Base-by-base conservation (phyloP, 345 rosid genomes). In the Eucalyptus marginata region DNA sequence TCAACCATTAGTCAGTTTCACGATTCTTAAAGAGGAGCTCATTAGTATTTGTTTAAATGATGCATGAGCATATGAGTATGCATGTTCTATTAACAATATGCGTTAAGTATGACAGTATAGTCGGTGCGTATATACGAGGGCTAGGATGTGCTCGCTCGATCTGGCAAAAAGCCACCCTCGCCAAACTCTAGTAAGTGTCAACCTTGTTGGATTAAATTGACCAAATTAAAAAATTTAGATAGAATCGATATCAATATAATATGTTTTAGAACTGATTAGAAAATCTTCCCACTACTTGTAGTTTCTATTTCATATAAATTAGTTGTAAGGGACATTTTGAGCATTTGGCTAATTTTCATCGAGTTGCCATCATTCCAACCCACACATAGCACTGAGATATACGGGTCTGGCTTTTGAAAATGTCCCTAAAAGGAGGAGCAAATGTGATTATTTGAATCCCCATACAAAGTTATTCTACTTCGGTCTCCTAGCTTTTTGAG, bases 121-220 rank as follows among this genome's bases (percentile, higher is more conserved):
- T 52, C 24, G 0, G 0, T 52, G 56, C 0, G 0, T 18, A 17
- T 13, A 59, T 6, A 29, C 0, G 16, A 1, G 68, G 68, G 62
- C 2, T 24, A 2, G 0, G 5, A 56, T 10, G 27, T 56, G 29
- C 12, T 56, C 3, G 1, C 29, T 22, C 3, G 0, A 56, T 56
- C 13, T 22, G 4, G 13, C 13, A 56, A 8, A 56, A 13, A 29
- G 31, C 31, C 8, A 59, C 15, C 68, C 68, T 59, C 4, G 7
- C 24, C 0, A 56, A 5, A 22, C 59, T 56, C 29, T 1, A 59
- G 8, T 12, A 1, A 13, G 68, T 8, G 0, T 59, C 31, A 12
- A 59, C 16, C 31, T 27, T 0, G 0, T 29, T 29, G 16, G 8
- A 59, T 59, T 27, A 59, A 59, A 59, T 59, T 59, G 31, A 6